These are phyloP conservation scores for Emericellopsis terricola DNA, from an alignment of 495 filamentous ascomycete genomes.

Conservation along the genomic window DNA sequence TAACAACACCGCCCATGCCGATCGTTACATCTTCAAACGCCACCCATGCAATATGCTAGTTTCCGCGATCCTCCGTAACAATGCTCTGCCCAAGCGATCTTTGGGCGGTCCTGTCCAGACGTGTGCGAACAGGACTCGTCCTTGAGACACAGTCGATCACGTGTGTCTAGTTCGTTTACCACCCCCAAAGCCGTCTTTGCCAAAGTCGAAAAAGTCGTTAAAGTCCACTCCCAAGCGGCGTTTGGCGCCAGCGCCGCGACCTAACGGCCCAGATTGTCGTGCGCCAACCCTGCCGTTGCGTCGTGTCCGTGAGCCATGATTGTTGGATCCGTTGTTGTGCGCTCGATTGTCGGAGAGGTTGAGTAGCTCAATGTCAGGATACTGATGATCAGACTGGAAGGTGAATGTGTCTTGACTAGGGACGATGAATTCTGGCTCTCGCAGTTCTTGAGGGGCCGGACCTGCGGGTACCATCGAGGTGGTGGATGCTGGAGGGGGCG, in stretches of 20 bases:
- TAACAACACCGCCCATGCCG: too few relatives aligned
- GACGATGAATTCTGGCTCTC: slow-evolving; percentile 6
- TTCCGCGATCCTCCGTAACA: not conserved
- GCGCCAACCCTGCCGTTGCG: slow-evolving; percentile 14
- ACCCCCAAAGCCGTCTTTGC: slow-evolving; percentile 43
- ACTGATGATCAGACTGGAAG: slow-evolving; percentile 50
- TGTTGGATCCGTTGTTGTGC: slow-evolving; percentile 11
- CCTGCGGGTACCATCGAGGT: slow-evolving; percentile 6
- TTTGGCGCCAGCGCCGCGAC: slow-evolving; percentile 54
- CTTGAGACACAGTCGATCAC: too few relatives aligned
- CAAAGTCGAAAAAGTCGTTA: slow-evolving; percentile 58
- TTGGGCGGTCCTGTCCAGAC: too few relatives aligned
- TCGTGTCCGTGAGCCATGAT: slow-evolving; percentile 12
- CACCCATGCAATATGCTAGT: slow-evolving; percentile 1
- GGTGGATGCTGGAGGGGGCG: too few relatives aligned
- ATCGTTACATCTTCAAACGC: not conserved
- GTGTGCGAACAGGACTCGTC: too few relatives aligned
- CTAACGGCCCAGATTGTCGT: slow-evolving; percentile 26
- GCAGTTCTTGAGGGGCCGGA: too few relatives aligned
- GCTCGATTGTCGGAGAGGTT: slow-evolving; percentile 25
- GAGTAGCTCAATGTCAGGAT: slow-evolving; percentile 38
- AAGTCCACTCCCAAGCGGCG: slow-evolving; percentile 54
- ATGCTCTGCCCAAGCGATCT: too few relatives aligned
- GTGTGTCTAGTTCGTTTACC: slow-evolving; percentile 57
- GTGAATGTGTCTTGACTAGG: slow-evolving; percentile 40